Conservation (phyloP, 2,329 filamentous ascomycete genomes). For the Nannizziopsis arthrosporioides region DNA sequence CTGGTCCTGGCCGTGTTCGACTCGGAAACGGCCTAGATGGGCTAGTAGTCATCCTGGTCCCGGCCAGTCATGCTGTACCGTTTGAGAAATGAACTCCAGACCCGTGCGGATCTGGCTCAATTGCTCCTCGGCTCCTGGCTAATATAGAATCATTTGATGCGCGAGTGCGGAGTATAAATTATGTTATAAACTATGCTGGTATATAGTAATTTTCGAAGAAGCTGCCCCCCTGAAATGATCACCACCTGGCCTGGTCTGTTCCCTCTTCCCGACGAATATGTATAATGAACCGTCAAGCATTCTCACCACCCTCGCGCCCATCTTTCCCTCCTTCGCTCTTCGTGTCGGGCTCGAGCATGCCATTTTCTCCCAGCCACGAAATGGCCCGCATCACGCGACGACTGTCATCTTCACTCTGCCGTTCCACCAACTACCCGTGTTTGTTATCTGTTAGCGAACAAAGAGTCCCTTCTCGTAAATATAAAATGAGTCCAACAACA, state of each 20-base stretch:
- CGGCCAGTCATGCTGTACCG: too few relatives aligned
- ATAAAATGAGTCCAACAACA: neutral
- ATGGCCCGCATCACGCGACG: conserved; percentile 34
- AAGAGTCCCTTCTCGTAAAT: conserved; percentile 1
- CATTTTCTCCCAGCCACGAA: conserved; percentile 32
- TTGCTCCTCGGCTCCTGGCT: too few relatives aligned
- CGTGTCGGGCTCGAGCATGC: conserved; percentile 24
- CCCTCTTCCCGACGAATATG: neutral
- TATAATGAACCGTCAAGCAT: neutral
- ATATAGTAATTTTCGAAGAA: too few relatives aligned
- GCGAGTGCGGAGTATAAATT: too few relatives aligned
- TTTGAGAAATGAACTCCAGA: too few relatives aligned
- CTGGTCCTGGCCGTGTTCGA: neutral
- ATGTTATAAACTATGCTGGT: too few relatives aligned
- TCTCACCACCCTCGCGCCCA: neutral
- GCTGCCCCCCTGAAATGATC: too few relatives aligned
- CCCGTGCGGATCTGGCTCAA: too few relatives aligned
- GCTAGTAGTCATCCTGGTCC: too few relatives aligned
- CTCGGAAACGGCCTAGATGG: neutral
- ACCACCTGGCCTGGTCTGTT: neutral
- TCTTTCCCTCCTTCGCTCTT: neutral
- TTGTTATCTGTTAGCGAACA: conserved; percentile 10
- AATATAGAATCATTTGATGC: too few relatives aligned
- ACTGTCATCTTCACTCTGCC: conserved; percentile 34
- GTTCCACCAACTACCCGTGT: conserved; percentile 29